phyloP scores from a whole-genome alignment of 495 filamentous ascomycete species.

The Daldinia concentrica region DNA sequence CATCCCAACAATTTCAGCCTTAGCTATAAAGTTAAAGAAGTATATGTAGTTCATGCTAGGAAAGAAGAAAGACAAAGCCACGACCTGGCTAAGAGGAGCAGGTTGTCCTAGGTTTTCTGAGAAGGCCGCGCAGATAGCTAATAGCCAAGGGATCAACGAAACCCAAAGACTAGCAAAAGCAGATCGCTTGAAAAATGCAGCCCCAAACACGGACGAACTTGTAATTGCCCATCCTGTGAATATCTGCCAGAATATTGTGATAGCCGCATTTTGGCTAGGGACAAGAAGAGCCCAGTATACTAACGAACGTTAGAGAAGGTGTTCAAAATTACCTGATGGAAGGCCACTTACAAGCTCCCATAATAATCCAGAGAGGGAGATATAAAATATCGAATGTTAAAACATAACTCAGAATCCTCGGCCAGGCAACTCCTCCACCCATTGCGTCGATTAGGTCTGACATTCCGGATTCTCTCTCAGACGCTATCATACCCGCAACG shows the following conservation, averaged over 20 bases:
- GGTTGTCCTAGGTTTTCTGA: conserved; percentile 28
- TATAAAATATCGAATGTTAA: conserved; percentile 38
- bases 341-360: conserved; percentile 34
- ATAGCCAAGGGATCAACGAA: conserved; percentile 63
- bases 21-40: conserved; percentile 66
- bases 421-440: conserved; percentile 60
- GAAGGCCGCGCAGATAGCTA: conserved; percentile 66
- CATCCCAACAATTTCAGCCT: conserved; percentile 62
- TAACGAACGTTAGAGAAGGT: conserved; percentile 61
- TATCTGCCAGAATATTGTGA: conserved; percentile 65
- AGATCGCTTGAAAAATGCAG: conserved; percentile 71
- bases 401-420: conserved; percentile 49
- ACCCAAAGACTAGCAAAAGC: conserved; percentile 70
- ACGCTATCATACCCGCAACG: conserved; percentile 68
- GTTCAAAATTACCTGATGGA: conserved; percentile 50
- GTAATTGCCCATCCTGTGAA: conserved; percentile 65
- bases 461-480: conserved; percentile 73
- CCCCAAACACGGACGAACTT: conserved; percentile 68
- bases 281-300: conserved; percentile 59
- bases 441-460: conserved; percentile 75
- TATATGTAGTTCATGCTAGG: conserved; percentile 74
- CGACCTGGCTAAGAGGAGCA: conserved; percentile 56
- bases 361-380: conserved; percentile 39
- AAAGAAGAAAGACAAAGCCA: conserved; percentile 67
- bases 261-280: conserved; percentile 58